Base-by-base conservation (phyloP, 305 asterid genomes). In the Fraxinus latifolia region DNA sequence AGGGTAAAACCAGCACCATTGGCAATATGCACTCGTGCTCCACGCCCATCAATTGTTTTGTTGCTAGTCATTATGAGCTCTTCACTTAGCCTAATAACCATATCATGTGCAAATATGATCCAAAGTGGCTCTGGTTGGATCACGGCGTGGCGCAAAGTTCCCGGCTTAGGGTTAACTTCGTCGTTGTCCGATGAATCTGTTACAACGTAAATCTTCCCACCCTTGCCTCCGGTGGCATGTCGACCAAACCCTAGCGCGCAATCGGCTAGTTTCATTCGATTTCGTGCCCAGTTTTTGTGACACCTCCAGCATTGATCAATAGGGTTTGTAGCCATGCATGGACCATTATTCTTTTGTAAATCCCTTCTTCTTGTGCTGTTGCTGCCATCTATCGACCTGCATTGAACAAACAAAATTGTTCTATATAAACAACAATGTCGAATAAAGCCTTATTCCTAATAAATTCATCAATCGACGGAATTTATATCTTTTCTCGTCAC, bases 31-130 rank as follows among this genome's bases (percentile, higher is more conserved):
- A 94, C 82, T 21, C 86, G 90, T 5, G 80, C 90, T 14, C 97
- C 97, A 4, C 97, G 90, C 7, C 95, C 97, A n/a, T 93, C 97
- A 15, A 93, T 92, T 0, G 95, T 92, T 90, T 93, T 92, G 42
- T 90, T 44, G 81, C 93, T 85, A 0, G 97, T 88, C 89, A 93
- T 77, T 23, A 93, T 88, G 1, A 91, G 91, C 81, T 93, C 97
- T 55, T 90, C 74, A 0, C 74, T 79, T 3, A 93, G 89, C 80
- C 85, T 81, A 4, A 93, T 93, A 14, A 68, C 42, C 95, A 93
- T 91, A 33, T 80, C 15, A 1, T 21, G 84, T 0, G 44, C 74
- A 39, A 93, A 93, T 31, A 86, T 83, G 79, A 93, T 88, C 97
- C 97, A 90, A 0, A 93, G 88, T 1, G 97, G 97, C 78, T 82